Evolutionary conservation across 164 flowering plant species (phyloP).

Genomic region (Aristolochia californica): DNA sequence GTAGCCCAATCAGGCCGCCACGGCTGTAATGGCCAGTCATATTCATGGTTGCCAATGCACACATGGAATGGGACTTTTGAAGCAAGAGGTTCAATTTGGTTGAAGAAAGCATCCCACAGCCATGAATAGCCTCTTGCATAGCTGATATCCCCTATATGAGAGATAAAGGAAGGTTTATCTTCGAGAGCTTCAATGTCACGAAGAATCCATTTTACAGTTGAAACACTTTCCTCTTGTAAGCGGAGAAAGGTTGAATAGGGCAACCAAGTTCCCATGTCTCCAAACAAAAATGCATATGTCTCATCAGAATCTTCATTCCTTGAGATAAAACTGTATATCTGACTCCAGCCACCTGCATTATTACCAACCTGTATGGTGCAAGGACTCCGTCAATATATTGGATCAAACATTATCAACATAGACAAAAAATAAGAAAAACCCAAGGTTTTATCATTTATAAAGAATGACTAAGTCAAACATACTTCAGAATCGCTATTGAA

Average conservation of each 20-base stretch:
- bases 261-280: constrained; percentile 89
- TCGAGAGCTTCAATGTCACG: constrained; percentile 83
- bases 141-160: constrained; percentile 97
- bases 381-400: too few species aligned
- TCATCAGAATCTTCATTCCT: constrained; percentile 49
- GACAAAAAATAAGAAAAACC: too few species aligned
- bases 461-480: too few species aligned
- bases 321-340: constrained; percentile 52
- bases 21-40: constrained; percentile 90
- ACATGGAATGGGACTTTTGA: constrained; percentile 81
- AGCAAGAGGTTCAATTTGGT: constrained; percentile 81
- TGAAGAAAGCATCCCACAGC: constrained; percentile 91
- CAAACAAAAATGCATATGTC: constrained; percentile 75
- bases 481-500: too few species aligned
- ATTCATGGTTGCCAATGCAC: constrained; percentile 96
- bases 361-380: constrained; percentile 63
- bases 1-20: constrained; percentile 86
- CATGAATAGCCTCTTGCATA: constrained; percentile 94
- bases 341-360: constrained; percentile 79
- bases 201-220: constrained; percentile 81
- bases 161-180: constrained; percentile 70
- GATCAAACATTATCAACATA: too few species aligned
- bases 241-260: constrained; percentile 70
- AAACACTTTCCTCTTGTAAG: constrained; percentile 79
- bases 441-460: too few species aligned